Percentiles rank a stretch among this genome's conserved stretches.
phyloP scores from a whole-genome alignment of 2,329 filamentous ascomycete species.

The Ophiocordyceps camponoti-floridani region DNA sequence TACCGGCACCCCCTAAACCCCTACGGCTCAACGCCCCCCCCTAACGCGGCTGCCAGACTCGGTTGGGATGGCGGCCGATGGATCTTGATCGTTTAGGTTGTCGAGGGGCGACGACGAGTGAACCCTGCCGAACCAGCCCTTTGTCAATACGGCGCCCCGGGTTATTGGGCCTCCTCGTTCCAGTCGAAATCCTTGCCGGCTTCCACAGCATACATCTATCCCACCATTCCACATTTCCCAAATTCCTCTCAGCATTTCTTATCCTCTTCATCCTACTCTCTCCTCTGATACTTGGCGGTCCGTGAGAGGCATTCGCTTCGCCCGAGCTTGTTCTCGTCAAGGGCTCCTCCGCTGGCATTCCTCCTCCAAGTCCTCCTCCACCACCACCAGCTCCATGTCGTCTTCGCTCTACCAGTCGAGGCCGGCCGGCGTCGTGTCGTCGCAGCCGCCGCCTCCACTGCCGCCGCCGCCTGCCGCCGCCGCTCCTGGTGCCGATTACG shows the following conservation, averaged over 20 bases:
- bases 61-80: constrained; percentile 6
- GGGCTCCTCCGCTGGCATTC: constrained; percentile 14
- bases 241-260: constrained; percentile 27
- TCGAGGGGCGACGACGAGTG: constrained; percentile 5
- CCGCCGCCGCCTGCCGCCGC: too few relatives aligned
- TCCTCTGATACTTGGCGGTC: constrained; percentile 11
- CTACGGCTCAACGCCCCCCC: background rate
- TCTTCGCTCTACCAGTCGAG: constrained; percentile 21
- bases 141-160: constrained; percentile 15
- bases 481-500: constrained; percentile 28
- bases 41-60: background rate
- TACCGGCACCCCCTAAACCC: background rate
- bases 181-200: constrained; percentile 16
- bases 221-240: constrained; percentile 22
- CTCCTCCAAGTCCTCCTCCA: constrained; percentile 8
- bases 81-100: constrained; percentile 15
- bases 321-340: constrained; percentile 10
- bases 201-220: constrained; percentile 21
- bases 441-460: too few relatives aligned
- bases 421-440: constrained; percentile 30
- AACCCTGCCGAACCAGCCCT: constrained; percentile 11
- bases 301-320: constrained; percentile 11
- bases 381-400: constrained; percentile 13
- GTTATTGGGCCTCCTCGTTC: constrained; percentile 21
- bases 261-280: constrained; percentile 17